Conservation (phyloP, 805 yeast species). For the Saccharomycopsis sp. region DNA sequence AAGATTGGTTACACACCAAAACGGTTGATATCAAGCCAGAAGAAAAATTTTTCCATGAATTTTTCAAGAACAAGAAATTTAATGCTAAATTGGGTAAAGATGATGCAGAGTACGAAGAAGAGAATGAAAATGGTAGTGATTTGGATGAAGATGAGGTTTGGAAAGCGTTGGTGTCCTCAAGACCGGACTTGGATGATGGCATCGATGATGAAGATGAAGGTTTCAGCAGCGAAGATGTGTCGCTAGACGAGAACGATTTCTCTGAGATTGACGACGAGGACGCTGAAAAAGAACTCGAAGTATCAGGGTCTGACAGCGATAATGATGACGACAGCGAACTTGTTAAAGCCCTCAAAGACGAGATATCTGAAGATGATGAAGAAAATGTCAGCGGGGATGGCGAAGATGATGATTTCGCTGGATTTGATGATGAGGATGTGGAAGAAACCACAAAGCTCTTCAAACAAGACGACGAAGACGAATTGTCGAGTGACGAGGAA, state of each 20-base stretch:
- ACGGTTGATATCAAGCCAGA: slow-evolving; percentile 70
- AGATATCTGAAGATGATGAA: slow-evolving; percentile 33
- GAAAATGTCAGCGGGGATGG: slow-evolving; percentile 20
- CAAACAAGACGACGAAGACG: slow-evolving; percentile 26
- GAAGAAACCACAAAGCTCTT: slow-evolving; percentile 21
- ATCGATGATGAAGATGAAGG: slow-evolving; percentile 43
- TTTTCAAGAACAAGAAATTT: slow-evolving; percentile 57
- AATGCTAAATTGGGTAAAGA: slow-evolving; percentile 30
- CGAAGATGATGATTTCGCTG: slow-evolving; percentile 22
- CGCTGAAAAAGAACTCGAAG: slow-evolving; percentile 23
- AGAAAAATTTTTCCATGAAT: slow-evolving; percentile 82
- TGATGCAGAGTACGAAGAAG: slow-evolving; percentile 31
- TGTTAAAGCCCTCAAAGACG: slow-evolving; percentile 33
- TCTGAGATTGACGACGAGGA: slow-evolving; percentile 27
- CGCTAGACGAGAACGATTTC: slow-evolving; percentile 32
- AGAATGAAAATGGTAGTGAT: slow-evolving; percentile 38
- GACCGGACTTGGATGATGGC: slow-evolving; percentile 54
- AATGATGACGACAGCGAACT: slow-evolving; percentile 31
- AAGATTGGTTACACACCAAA: slow-evolving; percentile 70
- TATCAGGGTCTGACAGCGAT: slow-evolving; percentile 25
- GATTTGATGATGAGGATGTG: slow-evolving; percentile 24
- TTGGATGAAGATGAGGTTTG: slow-evolving; percentile 69
- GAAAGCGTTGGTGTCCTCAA: slow-evolving; percentile 69
- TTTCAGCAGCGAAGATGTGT: slow-evolving; percentile 44
- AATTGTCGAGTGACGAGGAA: slow-evolving; percentile 23